Evolutionary conservation across 495 filamentous ascomycete genomes (phyloP), one percentile per base, ranked within the genome.

Genomic region (Aspergillus taichungensis): DNA sequence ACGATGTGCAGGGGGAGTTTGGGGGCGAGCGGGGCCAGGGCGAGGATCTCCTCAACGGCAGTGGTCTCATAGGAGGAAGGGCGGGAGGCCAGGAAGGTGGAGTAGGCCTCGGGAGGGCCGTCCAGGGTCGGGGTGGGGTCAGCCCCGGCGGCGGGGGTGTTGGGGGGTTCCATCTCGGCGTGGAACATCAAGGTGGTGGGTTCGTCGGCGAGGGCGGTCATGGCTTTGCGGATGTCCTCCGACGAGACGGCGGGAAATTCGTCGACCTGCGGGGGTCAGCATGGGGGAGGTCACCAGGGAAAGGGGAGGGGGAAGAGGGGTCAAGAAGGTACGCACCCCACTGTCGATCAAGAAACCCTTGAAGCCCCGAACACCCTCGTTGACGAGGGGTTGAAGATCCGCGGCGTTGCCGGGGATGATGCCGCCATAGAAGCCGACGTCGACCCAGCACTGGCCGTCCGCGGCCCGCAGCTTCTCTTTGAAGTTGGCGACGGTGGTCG

Each of bases 321-420:
- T n/a, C n/a, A 45, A n/a, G 36, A 35, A 30, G 42, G 30, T 30
- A 75, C 85, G 67, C 80, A 92, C 91, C 49, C 92, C 92, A 54
- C 88, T 95, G 57, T 98, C 88, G 57, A 96, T 95, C 47, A 98
- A 67, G 65, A 98, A 98, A 8, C 92, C 91, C 69, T 98, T 98
- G 75, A 98, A 98, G 32, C 92, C 92, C 35, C 88, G 75, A 18
- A 96, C 92, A 40, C 92, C 92, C 33, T 79, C 81, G 43, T 87
- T 68, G 14, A 96, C 85, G 11, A 98, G 74, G 3, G 79, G 81
- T 48, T 88, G 80, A 31, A 98, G 68, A 54, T 97, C 82, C 13
- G 73, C 61, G 9, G 80, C 76, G 57, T 98, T 98, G 13, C 92
- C 92, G 9, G 92, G 92, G 50, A 98, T 82, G 37, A 98, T 79